These are phyloP conservation scores for Astragalus glycyphyllos DNA, from an alignment of 306 rosid genomes.

Conservation along the genomic window DNA sequence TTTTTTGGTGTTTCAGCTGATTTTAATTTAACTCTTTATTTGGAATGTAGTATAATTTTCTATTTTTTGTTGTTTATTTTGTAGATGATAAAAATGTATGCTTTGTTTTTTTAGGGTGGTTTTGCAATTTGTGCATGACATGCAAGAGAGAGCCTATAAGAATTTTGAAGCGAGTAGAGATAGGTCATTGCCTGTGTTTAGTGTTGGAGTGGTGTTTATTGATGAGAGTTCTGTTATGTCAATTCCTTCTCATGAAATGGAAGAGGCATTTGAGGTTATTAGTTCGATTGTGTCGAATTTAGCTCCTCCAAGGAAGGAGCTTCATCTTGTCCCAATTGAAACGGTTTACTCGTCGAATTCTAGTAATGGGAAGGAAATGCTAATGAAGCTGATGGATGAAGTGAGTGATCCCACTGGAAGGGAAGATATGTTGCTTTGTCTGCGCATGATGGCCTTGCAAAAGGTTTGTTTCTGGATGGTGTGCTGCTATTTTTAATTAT, in stretches of 20 bases:
- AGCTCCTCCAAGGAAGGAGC: conserved; percentile 65
- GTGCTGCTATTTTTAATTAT: neutral
- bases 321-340: conserved; percentile 76
- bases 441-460: conserved; percentile 82
- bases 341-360: conserved; percentile 58
- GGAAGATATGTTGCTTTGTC: conserved; percentile 75
- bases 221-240: conserved; percentile 67
- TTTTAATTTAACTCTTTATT: conserved; percentile 4
- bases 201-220: conserved; percentile 85
- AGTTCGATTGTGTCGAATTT: conserved; percentile 59
- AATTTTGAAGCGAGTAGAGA: conserved; percentile 92
- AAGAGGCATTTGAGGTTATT: conserved; percentile 55
- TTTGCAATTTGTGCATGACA: conserved; percentile 81
- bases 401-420: conserved; percentile 79
- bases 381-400: conserved; percentile 51
- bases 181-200: conserved; percentile 81
- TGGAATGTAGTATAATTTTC: neutral
- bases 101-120: conserved; percentile 65
- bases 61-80: neutral
- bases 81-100: conserved; percentile 1
- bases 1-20: neutral
- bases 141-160: conserved; percentile 81
- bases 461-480: conserved; percentile 60
- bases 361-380: conserved; percentile 57
- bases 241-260: conserved; percentile 52